A percentile compares a stretch with the other conserved stretches of the same genome.
phyloP scores from a whole-genome alignment of 805 yeast species.

The Phaffomyces opuntiae region DNA sequence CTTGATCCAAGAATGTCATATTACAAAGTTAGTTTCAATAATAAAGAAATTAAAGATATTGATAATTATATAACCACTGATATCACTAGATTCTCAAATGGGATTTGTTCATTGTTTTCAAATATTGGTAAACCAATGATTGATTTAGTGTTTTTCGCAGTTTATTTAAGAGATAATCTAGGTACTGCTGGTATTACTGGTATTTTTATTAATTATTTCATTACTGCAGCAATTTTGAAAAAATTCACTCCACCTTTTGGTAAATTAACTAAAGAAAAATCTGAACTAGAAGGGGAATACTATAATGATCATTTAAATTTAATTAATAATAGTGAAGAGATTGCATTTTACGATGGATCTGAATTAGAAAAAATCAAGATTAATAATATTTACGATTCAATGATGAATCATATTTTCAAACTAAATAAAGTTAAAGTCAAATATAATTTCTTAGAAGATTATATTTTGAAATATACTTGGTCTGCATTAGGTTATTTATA shows the following conservation, averaged over 20 bases:
- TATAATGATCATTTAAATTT: slow-evolving; percentile 80
- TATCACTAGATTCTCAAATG: slow-evolving; percentile 69
- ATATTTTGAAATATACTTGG: slow-evolving; percentile 86
- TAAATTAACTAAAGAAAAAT: slow-evolving; percentile 59
- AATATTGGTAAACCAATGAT: slow-evolving; percentile 88
- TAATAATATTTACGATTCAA: slow-evolving; percentile 45
- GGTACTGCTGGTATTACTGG: slow-evolving; percentile 86
- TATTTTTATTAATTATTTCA: slow-evolving; percentile 69
- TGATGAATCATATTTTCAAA: slow-evolving; percentile 47
- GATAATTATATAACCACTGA: slow-evolving; percentile 82
- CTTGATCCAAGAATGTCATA: slow-evolving; percentile 75
- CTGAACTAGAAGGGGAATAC: slow-evolving; percentile 81
- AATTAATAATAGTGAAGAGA: slow-evolving; percentile 86
- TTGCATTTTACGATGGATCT: slow-evolving; percentile 90
- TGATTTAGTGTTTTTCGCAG: slow-evolving; percentile 76
- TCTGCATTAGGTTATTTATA: slow-evolving; percentile 91
- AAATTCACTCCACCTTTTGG: slow-evolving; percentile 81
- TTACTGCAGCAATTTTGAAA: slow-evolving; percentile 72
- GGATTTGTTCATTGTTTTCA: slow-evolving; percentile 77
- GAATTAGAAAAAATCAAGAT: slow-evolving; percentile 67
- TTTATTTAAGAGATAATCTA: slow-evolving; percentile 75
- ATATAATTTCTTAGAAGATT: slow-evolving; percentile 76
- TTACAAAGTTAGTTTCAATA: slow-evolving; percentile 62
- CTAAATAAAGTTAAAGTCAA: slow-evolving; percentile 54
- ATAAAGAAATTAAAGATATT: slow-evolving; percentile 50